Evolutionary conservation across 768 basidiomycete species (phyloP), one percentile per base, ranked within the genome.

Genomic region (Agaricus blazei): DNA sequence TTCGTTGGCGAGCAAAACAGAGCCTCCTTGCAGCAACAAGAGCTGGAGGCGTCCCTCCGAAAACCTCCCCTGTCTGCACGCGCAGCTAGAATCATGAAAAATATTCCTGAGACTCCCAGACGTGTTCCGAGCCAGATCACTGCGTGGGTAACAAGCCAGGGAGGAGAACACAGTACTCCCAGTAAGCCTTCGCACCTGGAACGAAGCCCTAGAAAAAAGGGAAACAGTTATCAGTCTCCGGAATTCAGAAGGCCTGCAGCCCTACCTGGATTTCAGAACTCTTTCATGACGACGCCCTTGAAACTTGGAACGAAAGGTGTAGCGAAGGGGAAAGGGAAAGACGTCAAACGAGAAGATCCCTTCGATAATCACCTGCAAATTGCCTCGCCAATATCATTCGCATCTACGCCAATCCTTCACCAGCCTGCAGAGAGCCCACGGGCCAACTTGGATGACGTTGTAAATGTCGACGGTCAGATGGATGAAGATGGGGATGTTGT

Each of bases 211-310:
- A 41, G 42, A 24, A 19, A 66, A 68, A 15, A 64, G 52, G 26
- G 66, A 31, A 24, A 34, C 9, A 19, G n/a, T 27, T 37, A 9
- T 9, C 66, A 63, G 52, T 73, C 75, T 23, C 73, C 75, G 4
- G 70, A 67, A 48, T 70, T 71, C 8, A 70, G 65, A 23, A 73
- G 66, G 53, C 48, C 63, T 9, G 65, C 64, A 9, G 70, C 65
- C 56, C 69, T 82, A 29, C 75, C 77, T 15, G 82, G 82, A 6
- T 83, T 84, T 59, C 72, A 82, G 56, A 83, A 83, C 58, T 68
- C 81, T 9, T 84, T 84, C 59, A 65, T 64, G 4, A 65, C 72
- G 3, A 71, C 73, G 3, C 72, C 75, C 6, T 74, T 74, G 11
- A 61, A 71, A 15, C 67, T 66, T 42, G 58, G 64, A 46, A 58